These are phyloP conservation scores for Cyathus striatus DNA, from an alignment of 768 basidiomycete species.

Conservation along the genomic window DNA sequence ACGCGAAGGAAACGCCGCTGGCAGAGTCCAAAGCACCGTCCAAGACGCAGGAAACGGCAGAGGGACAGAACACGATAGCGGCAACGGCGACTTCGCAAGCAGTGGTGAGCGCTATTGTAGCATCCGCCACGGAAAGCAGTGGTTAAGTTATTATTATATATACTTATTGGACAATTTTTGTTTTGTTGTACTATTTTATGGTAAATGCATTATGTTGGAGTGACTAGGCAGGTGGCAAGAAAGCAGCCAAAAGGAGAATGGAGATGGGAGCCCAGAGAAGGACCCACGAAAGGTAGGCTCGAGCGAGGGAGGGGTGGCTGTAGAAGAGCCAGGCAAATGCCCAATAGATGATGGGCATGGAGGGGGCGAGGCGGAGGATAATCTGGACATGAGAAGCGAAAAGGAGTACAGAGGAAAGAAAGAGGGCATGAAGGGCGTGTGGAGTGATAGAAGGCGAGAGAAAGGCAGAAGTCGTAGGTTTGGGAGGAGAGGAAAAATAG, in stretches of 20 bases:
- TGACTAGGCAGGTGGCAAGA: slow-evolving; percentile 90
- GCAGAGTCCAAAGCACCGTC: no score
- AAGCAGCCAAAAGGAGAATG: slow-evolving; percentile 74
- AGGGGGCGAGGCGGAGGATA: slow-evolving; percentile 66
- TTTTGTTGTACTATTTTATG: no score
- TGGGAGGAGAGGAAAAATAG: neutral
- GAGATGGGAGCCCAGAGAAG: slow-evolving; percentile 70
- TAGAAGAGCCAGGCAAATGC: slow-evolving; percentile 65
- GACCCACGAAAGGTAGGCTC: slow-evolving; percentile 73
- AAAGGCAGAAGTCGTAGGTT: neutral
- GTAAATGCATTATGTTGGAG: no score
- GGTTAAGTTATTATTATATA: no score
- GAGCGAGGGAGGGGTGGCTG: slow-evolving; percentile 41
- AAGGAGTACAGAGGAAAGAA: slow-evolving; percentile 58
- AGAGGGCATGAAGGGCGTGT: slow-evolving; percentile 69
- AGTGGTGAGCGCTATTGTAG: no score
- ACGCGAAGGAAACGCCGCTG: no score
- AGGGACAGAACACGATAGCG: no score
- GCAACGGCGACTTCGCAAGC: no score
- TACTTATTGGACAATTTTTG: no score
- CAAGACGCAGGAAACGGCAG: no score
- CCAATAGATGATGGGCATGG: slow-evolving; percentile 85
- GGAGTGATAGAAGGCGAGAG: slow-evolving; percentile 41
- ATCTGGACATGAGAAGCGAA: slow-evolving; percentile 88
- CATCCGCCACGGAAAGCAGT: no score